Evolutionary conservation across 345 rosid species (phyloP).

Genomic region (Brassica napus): DNA sequence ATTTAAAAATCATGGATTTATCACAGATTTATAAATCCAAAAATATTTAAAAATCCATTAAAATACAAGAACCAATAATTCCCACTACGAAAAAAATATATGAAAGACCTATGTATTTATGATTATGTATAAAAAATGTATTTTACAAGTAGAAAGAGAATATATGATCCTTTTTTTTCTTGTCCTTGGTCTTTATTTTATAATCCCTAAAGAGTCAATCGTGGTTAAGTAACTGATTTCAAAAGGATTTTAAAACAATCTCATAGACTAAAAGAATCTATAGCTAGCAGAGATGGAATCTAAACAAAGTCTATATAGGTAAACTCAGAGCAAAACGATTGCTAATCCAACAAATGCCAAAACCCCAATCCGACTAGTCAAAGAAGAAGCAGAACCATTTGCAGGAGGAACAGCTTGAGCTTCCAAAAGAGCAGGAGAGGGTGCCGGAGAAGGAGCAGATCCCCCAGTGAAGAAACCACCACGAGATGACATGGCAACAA

Average conservation of each 20-base stretch:
- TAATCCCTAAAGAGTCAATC: too few relatives aligned
- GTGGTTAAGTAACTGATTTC: not conserved
- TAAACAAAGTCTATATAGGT: not conserved
- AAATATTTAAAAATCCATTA: too few relatives aligned
- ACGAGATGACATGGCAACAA: slow-evolving; percentile 36
- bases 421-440: slow-evolving; percentile 15
- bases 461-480: slow-evolving; percentile 28
- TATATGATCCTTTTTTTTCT: too few relatives aligned
- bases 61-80: too few relatives aligned
- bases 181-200: too few relatives aligned
- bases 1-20: too few relatives aligned
- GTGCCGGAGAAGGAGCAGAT: slow-evolving; percentile 44
- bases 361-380: not conserved
- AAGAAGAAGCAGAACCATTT: slow-evolving; percentile 25
- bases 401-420: slow-evolving; percentile 32
- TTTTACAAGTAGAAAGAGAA: too few relatives aligned
- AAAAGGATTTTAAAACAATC: slow-evolving; percentile 1
- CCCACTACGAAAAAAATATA: too few relatives aligned
- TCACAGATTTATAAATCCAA: too few relatives aligned
- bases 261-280: not conserved
- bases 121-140: too few relatives aligned
- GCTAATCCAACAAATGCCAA: slow-evolving; percentile 31
- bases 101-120: too few relatives aligned
- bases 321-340: not conserved
- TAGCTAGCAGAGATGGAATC: not conserved